Percentiles rank a stretch among this genome's conserved stretches.
phyloP scores from a whole-genome alignment of 148 eudicot genomes.

The Rhododendron griersonianum region DNA sequence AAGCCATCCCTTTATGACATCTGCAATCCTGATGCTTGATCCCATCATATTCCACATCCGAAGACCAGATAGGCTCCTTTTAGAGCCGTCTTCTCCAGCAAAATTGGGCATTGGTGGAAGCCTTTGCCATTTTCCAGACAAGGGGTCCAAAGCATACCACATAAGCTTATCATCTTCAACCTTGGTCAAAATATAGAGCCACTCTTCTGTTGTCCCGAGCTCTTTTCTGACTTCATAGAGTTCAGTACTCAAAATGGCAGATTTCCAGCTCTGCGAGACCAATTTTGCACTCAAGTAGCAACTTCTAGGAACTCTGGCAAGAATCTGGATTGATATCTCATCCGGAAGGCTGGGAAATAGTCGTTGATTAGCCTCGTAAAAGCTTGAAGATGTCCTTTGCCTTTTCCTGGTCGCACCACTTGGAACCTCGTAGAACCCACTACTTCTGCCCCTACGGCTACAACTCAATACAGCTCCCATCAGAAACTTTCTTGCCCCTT shows the following conservation, averaged over 20 bases:
- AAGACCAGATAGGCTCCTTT: slow-evolving; percentile 42
- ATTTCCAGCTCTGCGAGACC: slow-evolving; percentile 83
- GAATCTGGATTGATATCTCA: slow-evolving; percentile 86
- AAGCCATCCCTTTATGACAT: slow-evolving; percentile 70
- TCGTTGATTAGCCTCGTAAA: slow-evolving; percentile 49
- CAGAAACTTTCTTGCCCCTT: neutral
- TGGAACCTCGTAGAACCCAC: slow-evolving; percentile 26
- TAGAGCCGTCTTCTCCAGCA: slow-evolving; percentile 37
- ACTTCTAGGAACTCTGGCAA: slow-evolving; percentile 80
- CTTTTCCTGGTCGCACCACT: slow-evolving; percentile 52
- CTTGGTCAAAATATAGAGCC: slow-evolving; percentile 77
- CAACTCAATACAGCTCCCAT: slow-evolving; percentile 55
- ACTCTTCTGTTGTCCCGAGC: slow-evolving; percentile 70
- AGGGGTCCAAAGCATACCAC: slow-evolving; percentile 84
- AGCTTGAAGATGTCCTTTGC: slow-evolving; percentile 48
- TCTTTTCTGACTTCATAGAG: slow-evolving; percentile 69
- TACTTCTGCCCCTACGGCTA: slow-evolving; percentile 13
- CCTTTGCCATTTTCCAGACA: slow-evolving; percentile 67
- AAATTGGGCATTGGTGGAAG: slow-evolving; percentile 78
- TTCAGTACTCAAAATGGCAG: slow-evolving; percentile 57
- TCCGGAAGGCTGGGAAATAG: slow-evolving; percentile 91
- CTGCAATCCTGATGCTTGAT: slow-evolving; percentile 60
- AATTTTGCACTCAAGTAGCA: slow-evolving; percentile 46
- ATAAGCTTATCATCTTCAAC: slow-evolving; percentile 42
- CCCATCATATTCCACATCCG: slow-evolving; percentile 62